Base-by-base conservation (phyloP, 129 eudicot genomes). In the Flaveria ramosissima region DNA sequence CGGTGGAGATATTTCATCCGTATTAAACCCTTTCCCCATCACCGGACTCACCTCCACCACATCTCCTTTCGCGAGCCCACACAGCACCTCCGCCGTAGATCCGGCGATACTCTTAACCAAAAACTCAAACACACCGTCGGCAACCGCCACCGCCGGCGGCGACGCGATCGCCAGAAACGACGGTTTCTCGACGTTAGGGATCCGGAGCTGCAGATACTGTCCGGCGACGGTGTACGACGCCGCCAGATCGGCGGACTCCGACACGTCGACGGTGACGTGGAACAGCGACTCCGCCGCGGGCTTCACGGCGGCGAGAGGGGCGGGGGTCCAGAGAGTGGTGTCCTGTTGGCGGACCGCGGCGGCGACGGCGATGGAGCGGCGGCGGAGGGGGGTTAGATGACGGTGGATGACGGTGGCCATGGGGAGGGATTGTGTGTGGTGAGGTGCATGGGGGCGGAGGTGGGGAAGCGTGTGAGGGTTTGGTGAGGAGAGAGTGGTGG, bases 251-350 rank as follows among this genome's bases (percentile, higher is more conserved):
- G 97, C 85, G 0, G 92, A 59, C 7, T 86, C 86, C 20, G 99
- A 91, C 6, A 94, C 96, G 92, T 91, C 97, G 79, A 94, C 64
- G 59, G 87, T 71, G 72, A 94, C 56, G 82, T 89, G 89, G 83
- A 89, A 94, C 48, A 91, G 85, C 4, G 96, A 94, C 12, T 94
- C 96, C 1, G 96, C 97, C 73, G 97, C 98, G 17, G 92, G 96
- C 15, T 77, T 68, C 77, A 94, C 82, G 74, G 11, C 55, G 60
- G 89, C 81, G 26, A 94, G 87, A 16, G 94, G 94, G 0, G 90
- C 78, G 0, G 86, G 83, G 15, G 90, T 87, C 90, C 88, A 94
- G 62, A 83, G 43, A 36, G 89, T 73, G 61, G 95, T 84, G 82
- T 89, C 91, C 23, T 76, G 92, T 72, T 84, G 93, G 27, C 88